A percentile compares a stretch with the other conserved stretches of the same genome.
Conservation (phyloP, 768 basidiomycete species). For the Serendipita sp. region DNA sequence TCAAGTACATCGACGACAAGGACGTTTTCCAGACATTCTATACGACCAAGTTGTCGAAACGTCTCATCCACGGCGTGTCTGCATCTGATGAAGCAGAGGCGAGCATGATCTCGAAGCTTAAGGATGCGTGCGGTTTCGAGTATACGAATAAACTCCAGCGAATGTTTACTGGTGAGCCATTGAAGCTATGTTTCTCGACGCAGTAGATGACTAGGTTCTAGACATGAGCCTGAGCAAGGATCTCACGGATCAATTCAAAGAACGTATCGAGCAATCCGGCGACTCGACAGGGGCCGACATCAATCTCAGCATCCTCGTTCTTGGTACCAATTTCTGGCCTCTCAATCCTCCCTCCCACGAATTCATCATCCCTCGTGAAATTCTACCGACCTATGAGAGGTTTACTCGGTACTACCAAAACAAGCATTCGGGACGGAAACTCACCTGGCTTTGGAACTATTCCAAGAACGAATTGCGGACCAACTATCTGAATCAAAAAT, state of each 20-base stretch:
- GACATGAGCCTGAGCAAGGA: conserved; percentile 95
- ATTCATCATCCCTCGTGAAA: conserved; percentile 78
- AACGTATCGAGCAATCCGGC: conserved; percentile 76
- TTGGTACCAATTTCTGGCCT: conserved; percentile 95
- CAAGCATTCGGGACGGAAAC: conserved; percentile 86
- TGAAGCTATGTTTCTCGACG: background rate
- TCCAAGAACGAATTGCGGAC: conserved; percentile 93
- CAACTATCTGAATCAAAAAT: conserved; percentile 85
- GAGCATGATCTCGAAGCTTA: conserved; percentile 95
- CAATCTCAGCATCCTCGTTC: conserved; percentile 84
- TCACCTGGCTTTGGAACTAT: conserved; percentile 98
- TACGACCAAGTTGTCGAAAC: conserved; percentile 81
- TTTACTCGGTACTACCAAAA: conserved; percentile 88
- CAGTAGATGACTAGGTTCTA: conserved; percentile 19
- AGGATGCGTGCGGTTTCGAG: conserved; percentile 92
- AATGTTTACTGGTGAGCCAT: conserved; percentile 75
- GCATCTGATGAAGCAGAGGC: conserved; percentile 94
- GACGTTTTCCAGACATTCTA: conserved; percentile 99
- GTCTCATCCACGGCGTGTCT: conserved; percentile 79
- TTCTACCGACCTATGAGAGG: conserved; percentile 73
- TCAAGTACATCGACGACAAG: conserved; percentile 98
- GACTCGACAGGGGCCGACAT: conserved; percentile 59
- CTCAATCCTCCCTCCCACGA: conserved; percentile 69
- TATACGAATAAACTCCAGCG: conserved; percentile 91
- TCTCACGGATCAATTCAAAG: conserved; percentile 87